A percentile compares a stretch with the other conserved stretches of the same genome.
Evolutionary conservation across 202 grass and related monocot species (phyloP).

Genomic region (Hordeum pubiflorum): DNA sequence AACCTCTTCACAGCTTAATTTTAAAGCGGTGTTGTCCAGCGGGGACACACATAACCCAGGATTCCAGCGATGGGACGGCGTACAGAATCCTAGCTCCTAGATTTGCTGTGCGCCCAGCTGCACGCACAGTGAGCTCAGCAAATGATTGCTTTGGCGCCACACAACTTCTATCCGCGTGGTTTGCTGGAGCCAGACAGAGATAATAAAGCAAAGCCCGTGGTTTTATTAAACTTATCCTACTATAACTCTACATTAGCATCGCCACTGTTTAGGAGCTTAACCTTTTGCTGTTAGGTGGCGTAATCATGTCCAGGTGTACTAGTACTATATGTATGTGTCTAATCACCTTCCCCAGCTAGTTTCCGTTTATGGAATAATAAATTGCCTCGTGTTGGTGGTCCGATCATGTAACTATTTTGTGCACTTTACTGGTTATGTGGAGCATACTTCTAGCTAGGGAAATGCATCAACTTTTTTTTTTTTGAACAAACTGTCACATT

Average conservation of each 20-base stretch:
- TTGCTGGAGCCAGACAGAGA: background rate
- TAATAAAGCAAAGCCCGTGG: background rate
- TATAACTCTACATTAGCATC: background rate
- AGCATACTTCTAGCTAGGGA: background rate
- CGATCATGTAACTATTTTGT: background rate
- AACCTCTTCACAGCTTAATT: no score
- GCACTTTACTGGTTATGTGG: background rate
- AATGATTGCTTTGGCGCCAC: conserved; percentile 50
- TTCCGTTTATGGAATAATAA: conserved; percentile 34
- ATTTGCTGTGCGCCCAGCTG: conserved; percentile 23
- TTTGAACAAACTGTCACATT: background rate
- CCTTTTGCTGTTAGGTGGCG: conserved; percentile 15
- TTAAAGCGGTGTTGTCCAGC: background rate
- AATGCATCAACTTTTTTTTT: background rate
- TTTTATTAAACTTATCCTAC: background rate
- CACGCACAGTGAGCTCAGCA: conserved; percentile 23
- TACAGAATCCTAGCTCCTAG: conserved; percentile 20
- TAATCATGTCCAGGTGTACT: background rate
- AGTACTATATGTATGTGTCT: background rate
- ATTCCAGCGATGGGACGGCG: background rate
- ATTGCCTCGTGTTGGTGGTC: background rate
- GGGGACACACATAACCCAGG: background rate
- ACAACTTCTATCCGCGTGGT: background rate
- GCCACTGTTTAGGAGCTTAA: background rate
- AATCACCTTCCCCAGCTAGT: background rate